Percentiles rank a stretch among this genome's conserved stretches.
Conservation (phyloP, 129 eudicot genomes). For the Artemisia annua region DNA sequence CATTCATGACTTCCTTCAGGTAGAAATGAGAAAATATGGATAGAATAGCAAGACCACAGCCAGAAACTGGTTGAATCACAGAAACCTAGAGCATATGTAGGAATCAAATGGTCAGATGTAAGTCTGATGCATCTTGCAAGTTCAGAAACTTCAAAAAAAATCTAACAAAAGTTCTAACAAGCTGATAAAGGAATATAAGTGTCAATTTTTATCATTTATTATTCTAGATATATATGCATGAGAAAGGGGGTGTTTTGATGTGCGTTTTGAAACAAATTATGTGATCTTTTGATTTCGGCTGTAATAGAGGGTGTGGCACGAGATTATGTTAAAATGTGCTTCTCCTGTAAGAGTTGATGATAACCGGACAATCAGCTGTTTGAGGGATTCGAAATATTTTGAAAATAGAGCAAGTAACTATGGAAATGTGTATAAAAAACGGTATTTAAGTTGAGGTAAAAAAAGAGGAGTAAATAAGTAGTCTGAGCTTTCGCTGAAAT, state of each 20-base stretch:
- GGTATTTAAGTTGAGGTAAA: neutral
- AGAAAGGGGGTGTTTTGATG: neutral
- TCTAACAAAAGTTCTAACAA: constrained; percentile 3
- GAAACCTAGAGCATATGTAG: constrained; percentile 58
- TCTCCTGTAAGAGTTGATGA: neutral
- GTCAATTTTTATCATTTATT: constrained; percentile 2
- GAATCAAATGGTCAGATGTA: constrained; percentile 13
- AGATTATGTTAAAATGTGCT: neutral
- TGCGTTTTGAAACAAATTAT: neutral
- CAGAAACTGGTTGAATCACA: constrained; percentile 96
- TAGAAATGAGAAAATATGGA: constrained; percentile 95
- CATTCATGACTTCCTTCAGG: constrained; percentile 91
- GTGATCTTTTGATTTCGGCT: neutral
- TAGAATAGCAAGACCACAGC: constrained; percentile 94
- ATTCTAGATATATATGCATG: constrained; percentile 4
- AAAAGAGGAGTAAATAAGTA: neutral
- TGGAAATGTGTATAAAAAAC: neutral
- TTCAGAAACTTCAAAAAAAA: neutral
- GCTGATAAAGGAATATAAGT: neutral
- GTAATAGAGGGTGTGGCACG: neutral
- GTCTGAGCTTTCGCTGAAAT: neutral
- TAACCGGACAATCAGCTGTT: neutral
- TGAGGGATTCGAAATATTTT: neutral
- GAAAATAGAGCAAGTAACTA: neutral
- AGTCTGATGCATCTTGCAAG: constrained; percentile 9